Evolutionary conservation across 345 rosid species (phyloP).

Genomic region (Erucastrum elatum): DNA sequence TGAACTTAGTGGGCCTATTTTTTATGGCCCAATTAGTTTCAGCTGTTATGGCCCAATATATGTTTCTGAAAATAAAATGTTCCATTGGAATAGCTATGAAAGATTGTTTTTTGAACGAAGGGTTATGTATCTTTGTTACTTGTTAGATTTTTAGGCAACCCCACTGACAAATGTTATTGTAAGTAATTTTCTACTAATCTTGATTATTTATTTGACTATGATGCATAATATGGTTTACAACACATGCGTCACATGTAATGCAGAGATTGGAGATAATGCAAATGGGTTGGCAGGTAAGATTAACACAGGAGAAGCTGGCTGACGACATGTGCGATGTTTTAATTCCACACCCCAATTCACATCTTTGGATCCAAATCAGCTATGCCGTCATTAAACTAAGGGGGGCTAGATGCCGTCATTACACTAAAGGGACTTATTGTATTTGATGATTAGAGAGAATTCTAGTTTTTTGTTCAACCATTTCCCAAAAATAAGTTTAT

Average conservation of each 20-base stretch:
- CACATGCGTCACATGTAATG: slow-evolving; percentile 23
- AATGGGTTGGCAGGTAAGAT: slow-evolving; percentile 30
- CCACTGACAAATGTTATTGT: background rate
- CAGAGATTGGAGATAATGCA: slow-evolving; percentile 28
- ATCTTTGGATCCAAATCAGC: background rate
- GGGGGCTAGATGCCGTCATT: background rate
- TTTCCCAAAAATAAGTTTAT: background rate
- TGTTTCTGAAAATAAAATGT: background rate
- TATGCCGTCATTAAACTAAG: background rate
- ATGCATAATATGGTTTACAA: background rate
- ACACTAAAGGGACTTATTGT: background rate
- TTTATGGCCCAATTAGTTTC: background rate
- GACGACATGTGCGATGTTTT: slow-evolving; percentile 18
- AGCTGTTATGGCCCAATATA: background rate
- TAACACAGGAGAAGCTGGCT: slow-evolving; percentile 19
- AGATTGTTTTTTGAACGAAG: background rate
- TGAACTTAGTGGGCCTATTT: slow-evolving; percentile 10
- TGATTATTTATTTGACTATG: background rate
- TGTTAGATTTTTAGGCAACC: background rate
- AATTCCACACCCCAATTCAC: slow-evolving; percentile 4
- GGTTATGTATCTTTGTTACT: background rate
- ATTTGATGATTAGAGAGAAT: too few relatives aligned
- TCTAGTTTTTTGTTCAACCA: too few relatives aligned
- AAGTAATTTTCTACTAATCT: background rate
- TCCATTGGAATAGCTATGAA: background rate